Evolutionary conservation across 495 filamentous ascomycete species (phyloP).

Genomic region (Tuber borchii): DNA sequence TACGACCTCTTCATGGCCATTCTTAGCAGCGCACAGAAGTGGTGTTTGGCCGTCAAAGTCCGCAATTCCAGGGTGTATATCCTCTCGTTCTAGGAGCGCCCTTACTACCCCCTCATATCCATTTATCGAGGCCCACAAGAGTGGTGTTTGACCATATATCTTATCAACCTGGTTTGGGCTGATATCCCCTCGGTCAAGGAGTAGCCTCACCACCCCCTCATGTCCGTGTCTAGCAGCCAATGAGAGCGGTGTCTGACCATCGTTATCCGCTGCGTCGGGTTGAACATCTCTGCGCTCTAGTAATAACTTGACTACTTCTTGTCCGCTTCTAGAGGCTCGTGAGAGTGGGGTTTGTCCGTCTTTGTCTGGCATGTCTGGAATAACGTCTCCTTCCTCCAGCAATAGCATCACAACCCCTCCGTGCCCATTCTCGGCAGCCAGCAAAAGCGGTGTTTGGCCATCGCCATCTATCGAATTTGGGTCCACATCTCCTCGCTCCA

Average conservation of each 20-base stretch:
- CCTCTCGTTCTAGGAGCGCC: not conserved
- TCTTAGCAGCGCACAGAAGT: constrained; percentile 10
- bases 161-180: not conserved
- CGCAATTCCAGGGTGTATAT: not conserved
- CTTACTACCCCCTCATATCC: constrained; percentile 11
- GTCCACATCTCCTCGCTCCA: not conserved
- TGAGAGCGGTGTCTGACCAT: not conserved
- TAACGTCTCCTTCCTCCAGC: constrained; percentile 2
- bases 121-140: constrained; percentile 17
- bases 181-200: constrained; percentile 11
- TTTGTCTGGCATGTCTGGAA: constrained; percentile 1
- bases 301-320: constrained; percentile 8
- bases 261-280: not conserved
- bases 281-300: constrained; percentile 1
- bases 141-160: not conserved
- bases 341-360: constrained; percentile 13
- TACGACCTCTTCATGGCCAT: constrained; percentile 14
- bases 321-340: constrained; percentile 4
- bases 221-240: constrained; percentile 13
- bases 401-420: constrained; percentile 7
- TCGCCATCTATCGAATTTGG: not conserved
- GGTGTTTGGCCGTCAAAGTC: not conserved
- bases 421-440: constrained; percentile 3
- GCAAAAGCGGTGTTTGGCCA: constrained; percentile 8
- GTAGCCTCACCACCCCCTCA: constrained; percentile 10